A percentile compares a stretch with the other conserved stretches of the same genome.
phyloP scores from a whole-genome alignment of 169 alveolate genomes.

The Cryptosporidium viatorum region DNA sequence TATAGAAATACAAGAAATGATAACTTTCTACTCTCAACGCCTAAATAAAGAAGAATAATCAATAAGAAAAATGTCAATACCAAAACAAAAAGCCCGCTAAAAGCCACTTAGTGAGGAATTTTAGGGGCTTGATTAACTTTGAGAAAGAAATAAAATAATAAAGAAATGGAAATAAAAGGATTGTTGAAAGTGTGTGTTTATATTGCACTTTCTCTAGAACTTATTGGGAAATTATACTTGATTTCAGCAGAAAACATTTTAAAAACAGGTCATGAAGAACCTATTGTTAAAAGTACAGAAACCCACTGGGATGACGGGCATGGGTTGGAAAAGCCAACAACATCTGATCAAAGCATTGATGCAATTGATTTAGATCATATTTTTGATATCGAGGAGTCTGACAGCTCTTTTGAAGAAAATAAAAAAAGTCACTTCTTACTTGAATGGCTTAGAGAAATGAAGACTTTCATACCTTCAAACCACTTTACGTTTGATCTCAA shows the following conservation, averaged over 20 bases:
- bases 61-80: too few relatives aligned
- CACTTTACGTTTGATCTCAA: slow-evolving; percentile 48
- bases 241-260: neutral
- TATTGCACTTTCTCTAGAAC: neutral
- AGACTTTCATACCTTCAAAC: slow-evolving; percentile 41
- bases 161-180: neutral
- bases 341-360: slow-evolving; percentile 1
- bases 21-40: too few relatives aligned
- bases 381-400: slow-evolving; percentile 20
- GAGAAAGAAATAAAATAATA: neutral
- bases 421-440: slow-evolving; percentile 35
- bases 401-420: slow-evolving; percentile 9
- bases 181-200: neutral
- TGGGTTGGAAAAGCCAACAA: neutral
- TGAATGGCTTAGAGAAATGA: slow-evolving; percentile 64
- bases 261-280: slow-evolving; percentile 3
- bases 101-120: neutral
- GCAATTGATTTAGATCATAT: slow-evolving; percentile 8
- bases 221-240: neutral
- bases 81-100: neutral
- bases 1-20: neutral
- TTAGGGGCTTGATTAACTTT: neutral
- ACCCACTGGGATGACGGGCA: neutral
- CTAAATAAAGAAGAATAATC: neutral
- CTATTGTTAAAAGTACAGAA: neutral